Evolutionary conservation across 1,139 yeast species (phyloP), one percentile per base, ranked within the genome.

Genomic region (Candida tropicalis): DNA sequence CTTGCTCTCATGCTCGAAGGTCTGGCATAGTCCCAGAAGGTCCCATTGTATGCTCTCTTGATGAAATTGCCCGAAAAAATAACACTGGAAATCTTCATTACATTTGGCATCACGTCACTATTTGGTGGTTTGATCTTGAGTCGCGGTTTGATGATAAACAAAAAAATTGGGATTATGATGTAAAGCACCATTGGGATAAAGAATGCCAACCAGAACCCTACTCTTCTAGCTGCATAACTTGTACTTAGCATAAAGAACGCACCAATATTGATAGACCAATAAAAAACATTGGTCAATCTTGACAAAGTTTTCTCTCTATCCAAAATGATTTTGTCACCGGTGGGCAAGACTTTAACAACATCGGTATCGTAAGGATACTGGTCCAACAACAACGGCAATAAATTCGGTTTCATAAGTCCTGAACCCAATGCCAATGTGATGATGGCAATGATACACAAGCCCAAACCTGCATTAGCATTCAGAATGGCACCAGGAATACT

Each of bases 161-260:
- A 63, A 12, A 78, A 68, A 35, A 73, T 47, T 26, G 84, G 82
- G 55, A 80, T 64, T 32, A 71, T 36, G 47, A 76, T 53, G 56
- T 79, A 81, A 40, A 80, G 56, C 39, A 78, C 54, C 43, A 78
- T 75, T 35, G 87, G 86, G 33, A 79, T 62, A 52, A 83, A 68
- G 65, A 73, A 87, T 2, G 91, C 93, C 32, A 83, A 75, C 91
- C 91, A 87, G 68, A 79, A 87, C 36, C 91, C 95, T 50, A 82
- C 73, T 49, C 78, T 65, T 60, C 83, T 73, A 53, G 84, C 93
- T 56, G 82, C 66, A 58, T 84, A 83, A 5, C 93, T 82, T 20
- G 95, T 85, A 35, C 91, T 90, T 50, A 88, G 74, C 47, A 87
- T 84, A 48, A 87, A 77, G 54, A 88, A 75, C 8, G 95, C 82